Evolutionary conservation across 345 rosid genomes (phyloP), one percentile per base, ranked within the genome.

Genomic region (Salix brachista): DNA sequence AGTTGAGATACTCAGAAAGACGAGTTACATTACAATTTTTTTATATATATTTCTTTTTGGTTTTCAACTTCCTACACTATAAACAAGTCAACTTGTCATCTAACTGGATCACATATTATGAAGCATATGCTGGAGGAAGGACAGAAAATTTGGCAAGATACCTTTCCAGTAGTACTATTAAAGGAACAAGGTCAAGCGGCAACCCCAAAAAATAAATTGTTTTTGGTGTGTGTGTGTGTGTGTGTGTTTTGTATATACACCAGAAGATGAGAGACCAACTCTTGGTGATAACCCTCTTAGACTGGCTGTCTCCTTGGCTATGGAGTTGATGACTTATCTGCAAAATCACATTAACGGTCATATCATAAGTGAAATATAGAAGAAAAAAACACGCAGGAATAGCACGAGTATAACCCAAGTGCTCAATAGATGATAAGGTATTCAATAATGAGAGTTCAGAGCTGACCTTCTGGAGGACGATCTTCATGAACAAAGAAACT

Each of bases 401-500:
- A 21, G 12, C 25, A 23, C 1, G 12, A 58, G 64, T 23, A 58
- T 23, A 10, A 12, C 64, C 64, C 64, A 23, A 23, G 64, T 58
- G 28, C 25, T 58, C 64, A 58, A 11, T 9, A 4, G 28, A n/a
- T 56, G 62, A 56, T 58, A 23, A 58, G 28, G 4, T 10, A 23
- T 58, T 58, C 25, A 25, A 58, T 10, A 58, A 58, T 25, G 44
- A 44, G 48, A 5, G 66, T 16, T 25, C 2, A 42, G 64, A 10
- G 52, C 19, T 65, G 28, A 71, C 80, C 82, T 78, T 46, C 21
- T 44, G 70, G 2, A 0, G 72, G 26, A 70, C 83, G 75, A 86
- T 91, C 93, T 86, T 81, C 87, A 37, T 91, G 96, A 74, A 92
- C 91, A 75, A 89, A 91, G 92, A 91, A 91, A 87, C 97, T 90